Evolutionary conservation across 805 yeast species (phyloP).

Genomic region (Sporopachydermia lactativora): DNA sequence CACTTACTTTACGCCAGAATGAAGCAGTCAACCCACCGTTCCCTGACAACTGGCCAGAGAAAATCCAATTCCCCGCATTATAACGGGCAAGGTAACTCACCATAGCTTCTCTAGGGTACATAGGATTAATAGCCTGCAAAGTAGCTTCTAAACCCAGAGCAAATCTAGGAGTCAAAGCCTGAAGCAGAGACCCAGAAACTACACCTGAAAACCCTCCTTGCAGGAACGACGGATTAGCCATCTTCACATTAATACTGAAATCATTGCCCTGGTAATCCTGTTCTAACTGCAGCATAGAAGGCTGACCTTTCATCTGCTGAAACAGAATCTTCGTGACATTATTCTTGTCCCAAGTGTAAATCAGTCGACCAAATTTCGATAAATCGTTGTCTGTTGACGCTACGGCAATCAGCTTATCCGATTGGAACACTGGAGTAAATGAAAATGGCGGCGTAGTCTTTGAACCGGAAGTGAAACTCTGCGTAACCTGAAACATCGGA

Average conservation of each 20-base stretch:
- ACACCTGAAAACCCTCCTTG: slow-evolving; percentile 80
- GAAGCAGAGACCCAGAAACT: slow-evolving; percentile 81
- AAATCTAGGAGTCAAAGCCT: slow-evolving; percentile 70
- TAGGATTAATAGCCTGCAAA: slow-evolving; percentile 37
- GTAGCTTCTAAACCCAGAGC: slow-evolving; percentile 89
- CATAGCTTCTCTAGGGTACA: slow-evolving; percentile 80
- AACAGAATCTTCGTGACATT: slow-evolving; percentile 72
- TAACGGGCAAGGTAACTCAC: slow-evolving; percentile 85
- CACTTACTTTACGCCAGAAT: slow-evolving; percentile 88
- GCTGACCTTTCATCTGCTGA: slow-evolving; percentile 82
- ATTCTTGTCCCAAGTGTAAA: slow-evolving; percentile 78
- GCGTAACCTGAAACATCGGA: slow-evolving; percentile 96
- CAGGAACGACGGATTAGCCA: slow-evolving; percentile 74
- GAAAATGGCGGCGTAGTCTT: slow-evolving; percentile 81
- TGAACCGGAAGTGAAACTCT: slow-evolving; percentile 81
- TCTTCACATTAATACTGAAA: slow-evolving; percentile 77
- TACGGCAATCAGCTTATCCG: slow-evolving; percentile 74
- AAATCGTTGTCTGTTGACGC: slow-evolving; percentile 84
- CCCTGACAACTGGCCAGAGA: slow-evolving; percentile 85
- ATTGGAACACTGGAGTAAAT: slow-evolving; percentile 78
- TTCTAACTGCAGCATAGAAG: slow-evolving; percentile 88
- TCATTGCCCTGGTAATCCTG: slow-evolving; percentile 90
- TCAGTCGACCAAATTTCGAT: slow-evolving; percentile 75
- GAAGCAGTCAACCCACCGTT: slow-evolving; percentile 83
- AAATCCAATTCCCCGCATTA: slow-evolving; percentile 80